A percentile compares a stretch with the other conserved stretches of the same genome.
These are phyloP conservation scores for Striga asiatica DNA, from an alignment of 257 asterid genomes.

Conservation along the genomic window DNA sequence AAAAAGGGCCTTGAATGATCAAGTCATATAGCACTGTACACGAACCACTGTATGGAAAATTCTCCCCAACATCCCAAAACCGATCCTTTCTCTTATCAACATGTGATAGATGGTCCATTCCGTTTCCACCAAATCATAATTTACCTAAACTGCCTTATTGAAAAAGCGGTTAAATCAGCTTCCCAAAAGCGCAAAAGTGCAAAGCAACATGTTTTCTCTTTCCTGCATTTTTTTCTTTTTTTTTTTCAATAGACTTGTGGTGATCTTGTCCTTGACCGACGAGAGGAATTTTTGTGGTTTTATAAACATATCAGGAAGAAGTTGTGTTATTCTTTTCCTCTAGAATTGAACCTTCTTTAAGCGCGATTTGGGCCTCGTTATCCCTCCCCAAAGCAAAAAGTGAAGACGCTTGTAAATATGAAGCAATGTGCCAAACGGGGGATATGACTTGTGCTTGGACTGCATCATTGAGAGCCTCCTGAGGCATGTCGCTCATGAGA, in stretches of 20 bases:
- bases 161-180: too few relatives aligned
- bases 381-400: constrained; percentile 57
- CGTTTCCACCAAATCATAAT: constrained; percentile 8
- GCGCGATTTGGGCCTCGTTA: constrained; percentile 65
- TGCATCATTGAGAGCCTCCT: constrained; percentile 55
- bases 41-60: constrained; percentile 38
- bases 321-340: constrained; percentile 34
- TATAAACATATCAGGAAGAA: constrained; percentile 22
- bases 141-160: constrained; percentile 15
- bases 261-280: constrained; percentile 2
- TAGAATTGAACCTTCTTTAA: constrained; percentile 54
- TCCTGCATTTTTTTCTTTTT: too few relatives aligned
- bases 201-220: too few relatives aligned
- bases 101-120: constrained; percentile 14
- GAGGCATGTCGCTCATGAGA: constrained; percentile 48
- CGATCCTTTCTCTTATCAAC: constrained; percentile 18
- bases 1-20: too few relatives aligned
- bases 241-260: constrained; percentile 6
- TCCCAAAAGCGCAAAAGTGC: too few relatives aligned
- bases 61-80: constrained; percentile 12
- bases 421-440: constrained; percentile 65
- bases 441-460: constrained; percentile 67
- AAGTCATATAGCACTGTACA: constrained; percentile 54
- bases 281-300: too few relatives aligned
- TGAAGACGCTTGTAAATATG: constrained; percentile 55